phyloP scores from a whole-genome alignment of 805 yeast genomes.

The Nakazawaea pomicola region DNA sequence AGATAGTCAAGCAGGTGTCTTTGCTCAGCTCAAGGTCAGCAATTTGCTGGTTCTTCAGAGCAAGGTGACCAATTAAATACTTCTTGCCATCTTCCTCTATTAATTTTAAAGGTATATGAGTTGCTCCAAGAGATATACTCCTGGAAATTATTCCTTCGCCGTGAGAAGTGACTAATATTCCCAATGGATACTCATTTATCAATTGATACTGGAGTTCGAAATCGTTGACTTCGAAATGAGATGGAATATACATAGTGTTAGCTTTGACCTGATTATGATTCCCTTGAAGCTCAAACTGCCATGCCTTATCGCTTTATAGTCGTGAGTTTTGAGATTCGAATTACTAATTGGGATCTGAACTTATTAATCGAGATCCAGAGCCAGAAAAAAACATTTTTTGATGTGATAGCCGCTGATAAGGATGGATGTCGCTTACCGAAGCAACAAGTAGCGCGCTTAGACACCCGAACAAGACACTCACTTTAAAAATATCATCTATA shows the following conservation, averaged over 20 bases:
- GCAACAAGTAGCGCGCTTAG: too few species aligned
- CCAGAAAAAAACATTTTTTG: too few species aligned
- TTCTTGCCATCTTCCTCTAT: neutral
- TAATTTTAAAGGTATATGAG: neutral
- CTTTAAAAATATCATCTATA: too few species aligned
- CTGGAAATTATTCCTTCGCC: neutral
- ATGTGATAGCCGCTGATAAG: too few species aligned
- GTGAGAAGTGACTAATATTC: neutral
- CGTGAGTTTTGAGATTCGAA: too few species aligned
- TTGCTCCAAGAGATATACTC: neutral
- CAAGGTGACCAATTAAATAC: neutral
- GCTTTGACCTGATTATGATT: too few species aligned
- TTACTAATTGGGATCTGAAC: too few species aligned
- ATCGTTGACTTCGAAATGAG: neutral
- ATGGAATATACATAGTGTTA: neutral
- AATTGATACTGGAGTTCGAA: neutral
- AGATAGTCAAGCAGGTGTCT: neutral
- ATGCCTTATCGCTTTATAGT: too few species aligned
- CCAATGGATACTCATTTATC: neutral
- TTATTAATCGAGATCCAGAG: too few species aligned
- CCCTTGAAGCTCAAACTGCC: too few species aligned
- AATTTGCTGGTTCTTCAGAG: neutral
- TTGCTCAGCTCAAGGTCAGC: neutral
- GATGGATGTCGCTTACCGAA: too few species aligned
- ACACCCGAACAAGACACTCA: too few species aligned